Evolutionary conservation across 768 basidiomycete genomes (phyloP).

Genomic region (Termitomyces sp.): DNA sequence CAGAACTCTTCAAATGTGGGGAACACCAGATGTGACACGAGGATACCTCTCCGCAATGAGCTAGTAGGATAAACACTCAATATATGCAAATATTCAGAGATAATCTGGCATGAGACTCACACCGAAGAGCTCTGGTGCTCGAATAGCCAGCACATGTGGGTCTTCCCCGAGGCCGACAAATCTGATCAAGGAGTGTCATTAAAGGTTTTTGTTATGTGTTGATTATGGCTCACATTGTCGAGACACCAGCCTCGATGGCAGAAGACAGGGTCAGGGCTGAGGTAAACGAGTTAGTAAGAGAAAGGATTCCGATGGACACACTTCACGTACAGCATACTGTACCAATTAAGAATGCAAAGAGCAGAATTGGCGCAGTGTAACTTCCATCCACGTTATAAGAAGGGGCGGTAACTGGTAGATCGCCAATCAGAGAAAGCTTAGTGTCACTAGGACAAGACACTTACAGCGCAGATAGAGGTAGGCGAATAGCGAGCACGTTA

Average conservation of each 20-base stretch:
- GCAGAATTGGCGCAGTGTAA: constrained; percentile 70
- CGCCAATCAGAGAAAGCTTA: background rate
- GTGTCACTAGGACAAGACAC: constrained; percentile 14
- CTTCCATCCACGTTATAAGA: constrained; percentile 69
- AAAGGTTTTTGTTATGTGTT: background rate
- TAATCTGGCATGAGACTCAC: constrained; percentile 29
- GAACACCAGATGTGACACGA: constrained; percentile 59
- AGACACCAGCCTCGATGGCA: constrained; percentile 81
- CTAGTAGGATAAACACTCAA: constrained; percentile 22
- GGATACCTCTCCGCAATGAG: constrained; percentile 67
- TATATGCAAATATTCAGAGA: constrained; percentile 1
- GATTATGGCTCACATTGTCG: constrained; percentile 58
- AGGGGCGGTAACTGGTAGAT: constrained; percentile 56
- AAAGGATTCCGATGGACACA: background rate
- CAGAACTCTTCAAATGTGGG: constrained; percentile 4
- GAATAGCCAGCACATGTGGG: constrained; percentile 66
- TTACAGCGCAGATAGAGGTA: constrained; percentile 72
- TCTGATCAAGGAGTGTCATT: constrained; percentile 24
- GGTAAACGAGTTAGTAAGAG: background rate
- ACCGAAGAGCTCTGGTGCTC: constrained; percentile 66
- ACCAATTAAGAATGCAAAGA: constrained; percentile 82
- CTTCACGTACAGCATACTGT: constrained; percentile 55
- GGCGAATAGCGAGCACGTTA: constrained; percentile 68
- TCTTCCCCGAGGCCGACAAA: constrained; percentile 86
- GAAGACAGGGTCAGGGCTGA: constrained; percentile 64